Conservation (phyloP, 441 rosid species). For the California macrophylla region DNA sequence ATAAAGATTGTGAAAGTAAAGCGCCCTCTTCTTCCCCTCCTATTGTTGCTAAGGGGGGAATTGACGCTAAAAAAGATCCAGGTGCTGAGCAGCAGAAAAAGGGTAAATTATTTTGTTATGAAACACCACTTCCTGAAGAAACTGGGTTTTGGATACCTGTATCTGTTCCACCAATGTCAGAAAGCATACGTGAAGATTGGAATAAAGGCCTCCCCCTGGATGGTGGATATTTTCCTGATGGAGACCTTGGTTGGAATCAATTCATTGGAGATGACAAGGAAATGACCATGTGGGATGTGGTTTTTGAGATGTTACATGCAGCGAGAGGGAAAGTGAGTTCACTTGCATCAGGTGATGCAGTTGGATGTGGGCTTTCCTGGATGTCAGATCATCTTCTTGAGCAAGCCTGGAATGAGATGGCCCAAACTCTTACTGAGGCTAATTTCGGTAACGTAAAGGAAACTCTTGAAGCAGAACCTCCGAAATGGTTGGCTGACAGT, state of each 20-base stretch:
- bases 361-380: constrained; percentile 44
- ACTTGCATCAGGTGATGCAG: constrained; percentile 53
- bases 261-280: constrained; percentile 53
- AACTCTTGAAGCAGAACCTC: constrained; percentile 32
- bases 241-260: constrained; percentile 77
- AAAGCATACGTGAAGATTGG: constrained; percentile 57
- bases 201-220: constrained; percentile 34
- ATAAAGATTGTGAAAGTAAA: constrained; percentile 19
- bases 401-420: constrained; percentile 97
- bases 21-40: constrained; percentile 4
- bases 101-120: constrained; percentile 72
- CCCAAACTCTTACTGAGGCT: constrained; percentile 79
- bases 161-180: constrained; percentile 86
- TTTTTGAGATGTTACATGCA: constrained; percentile 69
- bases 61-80: constrained; percentile 13
- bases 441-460: constrained; percentile 31
- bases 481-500: constrained; percentile 31
- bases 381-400: constrained; percentile 60
- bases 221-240: constrained; percentile 84
- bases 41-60: constrained; percentile 8
- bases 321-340: constrained; percentile 77
- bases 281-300: constrained; percentile 92
- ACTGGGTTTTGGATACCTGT: constrained; percentile 96
- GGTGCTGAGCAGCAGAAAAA: constrained; percentile 25
- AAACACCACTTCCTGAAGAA: constrained; percentile 62